Conservation (phyloP, 768 basidiomycete genomes). For the Hygrophorus russula region DNA sequence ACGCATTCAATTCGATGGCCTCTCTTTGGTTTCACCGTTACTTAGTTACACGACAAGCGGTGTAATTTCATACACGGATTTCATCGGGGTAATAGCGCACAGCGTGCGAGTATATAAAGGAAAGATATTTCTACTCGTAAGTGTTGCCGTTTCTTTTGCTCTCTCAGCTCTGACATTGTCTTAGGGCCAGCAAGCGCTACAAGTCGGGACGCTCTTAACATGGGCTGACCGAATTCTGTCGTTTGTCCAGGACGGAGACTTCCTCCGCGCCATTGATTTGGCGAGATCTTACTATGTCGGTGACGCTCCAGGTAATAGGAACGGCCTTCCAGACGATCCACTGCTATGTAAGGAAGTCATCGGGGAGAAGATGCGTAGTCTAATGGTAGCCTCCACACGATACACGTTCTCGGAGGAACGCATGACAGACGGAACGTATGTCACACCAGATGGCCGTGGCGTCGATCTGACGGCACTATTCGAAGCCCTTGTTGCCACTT, state of each 20-base stretch:
- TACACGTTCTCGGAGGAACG: slow-evolving; percentile 96
- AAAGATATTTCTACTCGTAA: slow-evolving; percentile 82
- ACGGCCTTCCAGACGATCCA: slow-evolving; percentile 67
- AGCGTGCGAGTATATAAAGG: slow-evolving; percentile 80
- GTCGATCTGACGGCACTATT: slow-evolving; percentile 89
- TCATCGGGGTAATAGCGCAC: slow-evolving; percentile 45
- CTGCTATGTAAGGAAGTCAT: slow-evolving; percentile 51
- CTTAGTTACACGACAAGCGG: slow-evolving; percentile 35
- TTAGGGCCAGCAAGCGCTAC: slow-evolving; percentile 56
- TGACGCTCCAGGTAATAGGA: slow-evolving; percentile 73
- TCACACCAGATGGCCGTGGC: slow-evolving; percentile 72
- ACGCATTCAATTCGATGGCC: slow-evolving; percentile 42
- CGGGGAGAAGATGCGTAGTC: slow-evolving; percentile 63
- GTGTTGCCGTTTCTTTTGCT: slow-evolving; percentile 15
- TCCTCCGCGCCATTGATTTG: slow-evolving; percentile 82
- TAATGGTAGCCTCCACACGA: slow-evolving; percentile 78
- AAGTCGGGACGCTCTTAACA: slow-evolving; percentile 78
- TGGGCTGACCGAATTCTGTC: slow-evolving; percentile 92
- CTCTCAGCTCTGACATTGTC: slow-evolving; percentile 6
- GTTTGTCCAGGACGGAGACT: slow-evolving; percentile 77
- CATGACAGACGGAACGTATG: slow-evolving; percentile 82
- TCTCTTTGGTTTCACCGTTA: slow-evolving; percentile 44
- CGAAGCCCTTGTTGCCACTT: slow-evolving; percentile 72
- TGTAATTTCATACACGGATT: slow-evolving; percentile 34
- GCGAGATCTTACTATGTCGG: slow-evolving; percentile 73